Evolutionary conservation across 2,329 filamentous ascomycete species (phyloP).

Genomic region (Emericellopsis cladophorae): DNA sequence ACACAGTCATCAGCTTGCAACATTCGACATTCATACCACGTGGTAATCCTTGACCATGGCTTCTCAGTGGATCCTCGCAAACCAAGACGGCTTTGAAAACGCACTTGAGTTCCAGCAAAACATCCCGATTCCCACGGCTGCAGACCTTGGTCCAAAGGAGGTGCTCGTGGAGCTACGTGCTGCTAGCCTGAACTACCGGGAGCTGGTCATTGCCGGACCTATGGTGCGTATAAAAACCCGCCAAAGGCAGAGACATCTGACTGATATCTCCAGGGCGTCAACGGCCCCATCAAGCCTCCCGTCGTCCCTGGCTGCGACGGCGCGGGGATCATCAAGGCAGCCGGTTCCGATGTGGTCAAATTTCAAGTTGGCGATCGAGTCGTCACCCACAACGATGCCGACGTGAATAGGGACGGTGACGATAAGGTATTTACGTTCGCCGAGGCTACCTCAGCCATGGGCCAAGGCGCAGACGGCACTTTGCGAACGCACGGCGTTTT

Average conservation of each 20-base stretch:
- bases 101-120: not conserved
- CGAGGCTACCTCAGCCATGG: constrained; percentile 32
- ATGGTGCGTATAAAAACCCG: not conserved
- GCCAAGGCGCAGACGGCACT: constrained; percentile 42
- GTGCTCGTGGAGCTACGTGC: constrained; percentile 46
- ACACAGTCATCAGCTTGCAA: no score
- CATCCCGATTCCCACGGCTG: constrained; percentile 1
- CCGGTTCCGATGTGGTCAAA: constrained; percentile 27
- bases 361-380: constrained; percentile 43
- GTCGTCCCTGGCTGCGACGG: constrained; percentile 23
- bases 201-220: constrained; percentile 25
- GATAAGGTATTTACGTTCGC: constrained; percentile 10
- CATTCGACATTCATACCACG: not conserved
- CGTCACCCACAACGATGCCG: constrained; percentile 17
- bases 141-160: constrained; percentile 39
- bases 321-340: constrained; percentile 27
- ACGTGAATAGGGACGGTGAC: not conserved
- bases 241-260: not conserved
- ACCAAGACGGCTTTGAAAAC: not conserved
- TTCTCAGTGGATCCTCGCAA: not conserved
- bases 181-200: constrained; percentile 35
- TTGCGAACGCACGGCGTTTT: constrained; percentile 46
- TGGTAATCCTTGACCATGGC: not conserved
- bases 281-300: constrained; percentile 10
- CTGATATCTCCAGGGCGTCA: constrained; percentile 5